phyloP scores from a whole-genome alignment of 2,329 filamentous ascomycete species.

The Aspergillus transmontanensis region DNA sequence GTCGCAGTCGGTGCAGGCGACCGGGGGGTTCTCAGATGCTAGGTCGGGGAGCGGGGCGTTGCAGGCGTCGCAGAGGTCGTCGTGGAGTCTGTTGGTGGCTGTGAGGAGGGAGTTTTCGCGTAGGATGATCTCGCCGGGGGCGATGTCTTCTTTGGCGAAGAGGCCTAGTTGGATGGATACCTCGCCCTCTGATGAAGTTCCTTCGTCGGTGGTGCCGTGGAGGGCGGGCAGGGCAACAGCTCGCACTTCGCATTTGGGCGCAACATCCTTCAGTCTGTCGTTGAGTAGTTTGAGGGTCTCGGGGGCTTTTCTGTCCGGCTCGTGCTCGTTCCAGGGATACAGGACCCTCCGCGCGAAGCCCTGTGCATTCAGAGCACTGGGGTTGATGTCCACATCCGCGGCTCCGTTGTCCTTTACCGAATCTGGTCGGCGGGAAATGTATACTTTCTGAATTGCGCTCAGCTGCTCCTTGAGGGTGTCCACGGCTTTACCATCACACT shows the following conservation, averaged over 20 bases:
- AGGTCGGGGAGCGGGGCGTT: conserved; percentile 70
- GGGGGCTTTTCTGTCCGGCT: conserved; percentile 59
- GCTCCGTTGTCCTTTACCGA: background rate
- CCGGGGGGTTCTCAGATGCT: conserved; percentile 36
- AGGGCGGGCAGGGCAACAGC: conserved; percentile 76
- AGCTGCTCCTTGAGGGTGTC: conserved; percentile 31
- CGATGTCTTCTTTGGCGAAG: conserved; percentile 82
- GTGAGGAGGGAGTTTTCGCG: conserved; percentile 84
- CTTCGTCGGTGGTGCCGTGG: conserved; percentile 37
- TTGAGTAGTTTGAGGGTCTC: conserved; percentile 70
- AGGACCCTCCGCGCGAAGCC: conserved; percentile 55
- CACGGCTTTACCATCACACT: conserved; percentile 12
- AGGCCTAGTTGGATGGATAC: conserved; percentile 76
- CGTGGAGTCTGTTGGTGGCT: conserved; percentile 84
- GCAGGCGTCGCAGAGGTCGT: conserved; percentile 87
- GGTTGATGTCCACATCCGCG: conserved; percentile 27
- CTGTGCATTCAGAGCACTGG: conserved; percentile 37
- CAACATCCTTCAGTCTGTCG: conserved; percentile 65
- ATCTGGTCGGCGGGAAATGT: conserved; percentile 18
- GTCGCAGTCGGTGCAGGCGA: conserved; percentile 58
- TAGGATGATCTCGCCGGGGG: conserved; percentile 74
- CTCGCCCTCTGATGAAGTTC: conserved; percentile 26
- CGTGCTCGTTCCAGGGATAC: conserved; percentile 65
- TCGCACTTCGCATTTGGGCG: conserved; percentile 79
- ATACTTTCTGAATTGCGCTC: conserved; percentile 29